A percentile compares a stretch with the other conserved stretches of the same genome.
Conservation (phyloP, 2,329 filamentous ascomycete species). For the Amesomyces nigricolor region DNA sequence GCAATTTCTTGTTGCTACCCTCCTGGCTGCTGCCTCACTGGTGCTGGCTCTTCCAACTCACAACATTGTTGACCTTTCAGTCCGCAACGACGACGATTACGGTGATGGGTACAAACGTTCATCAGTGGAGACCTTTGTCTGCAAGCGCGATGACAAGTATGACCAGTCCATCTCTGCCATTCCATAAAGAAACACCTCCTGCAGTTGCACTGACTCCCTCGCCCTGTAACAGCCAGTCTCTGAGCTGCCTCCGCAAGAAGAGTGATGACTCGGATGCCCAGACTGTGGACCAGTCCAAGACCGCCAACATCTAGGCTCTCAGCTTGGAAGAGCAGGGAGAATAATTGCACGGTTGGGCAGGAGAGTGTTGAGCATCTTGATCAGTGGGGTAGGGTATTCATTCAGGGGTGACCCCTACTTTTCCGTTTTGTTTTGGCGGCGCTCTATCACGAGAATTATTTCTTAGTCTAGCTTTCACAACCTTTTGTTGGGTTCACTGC, state of each 20-base stretch:
- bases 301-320: not conserved
- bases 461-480: too few relatives aligned
- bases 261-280: not conserved
- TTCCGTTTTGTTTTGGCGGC: too few relatives aligned
- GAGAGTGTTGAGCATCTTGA: too few relatives aligned
- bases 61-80: not conserved
- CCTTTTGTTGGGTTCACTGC: too few relatives aligned
- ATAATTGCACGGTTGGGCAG: too few relatives aligned
- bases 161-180: not conserved
- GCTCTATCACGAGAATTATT: too few relatives aligned
- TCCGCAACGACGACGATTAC: not conserved
- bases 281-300: not conserved
- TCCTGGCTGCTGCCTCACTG: not conserved
- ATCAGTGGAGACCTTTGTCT: not conserved
- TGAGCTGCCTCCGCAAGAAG: conserved; percentile 13
- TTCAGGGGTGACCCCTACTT: too few relatives aligned
- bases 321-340: too few relatives aligned
- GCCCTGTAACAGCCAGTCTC: conserved; percentile 1
- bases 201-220: not conserved
- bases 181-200: too few relatives aligned
- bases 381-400: too few relatives aligned
- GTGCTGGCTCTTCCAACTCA: not conserved
- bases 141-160: conserved; percentile 6
- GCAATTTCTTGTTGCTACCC: not conserved
- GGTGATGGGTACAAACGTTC: not conserved